Base-by-base conservation (phyloP, 2,329 filamentous ascomycete species). In the Pseudocercospora fijiensis region DNA sequence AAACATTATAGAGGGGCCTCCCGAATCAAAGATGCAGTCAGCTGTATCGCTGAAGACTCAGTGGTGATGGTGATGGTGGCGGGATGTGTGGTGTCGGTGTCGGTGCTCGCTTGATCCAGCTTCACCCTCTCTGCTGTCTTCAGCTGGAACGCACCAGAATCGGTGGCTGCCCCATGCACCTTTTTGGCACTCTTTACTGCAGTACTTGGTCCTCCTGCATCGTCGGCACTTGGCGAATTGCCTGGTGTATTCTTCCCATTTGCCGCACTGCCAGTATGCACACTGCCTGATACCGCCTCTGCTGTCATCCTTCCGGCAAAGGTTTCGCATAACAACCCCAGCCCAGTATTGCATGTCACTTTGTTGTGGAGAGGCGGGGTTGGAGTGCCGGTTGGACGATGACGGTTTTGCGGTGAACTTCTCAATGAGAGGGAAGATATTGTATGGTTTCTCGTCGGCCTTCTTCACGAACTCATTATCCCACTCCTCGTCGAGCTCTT, bases 111-210 rank as follows among this genome's bases (percentile, higher is more conserved):
- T 69, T 51, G 69, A 65, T 24, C 68, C 67, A 37, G 62, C 65
- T 49, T 69, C 70, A 24, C 68, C 67, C 33, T 69, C 64, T 51
- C 67, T 62, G 26, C 78, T 71, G 47, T 74, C 73, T 61, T 84
- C 84, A 16, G 90, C 90, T 64, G 89, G 88, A 63, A 95, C 89
- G 77, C 95, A 99, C 95, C 95, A 99, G 80, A 98, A 96, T 65
- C 95, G 88, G 77, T 99, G 95, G 79, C 92, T 98, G 27, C 95
- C 92, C 95, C 95, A 99, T 9, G 95, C 96, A 72, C 91, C 96
- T 83, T 98, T 98, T 80, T 99, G 95, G 79, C 95, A 99, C 78
- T 99, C 95, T 79, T 99, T 99, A 85, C 93, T 97, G 87, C 95
- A 99, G 67, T 76, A 76, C 60, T 99, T 99, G 66, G 95, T 99